phyloP scores from a whole-genome alignment of 179 eudicot genomes.

The Carnegiea gigantea region DNA sequence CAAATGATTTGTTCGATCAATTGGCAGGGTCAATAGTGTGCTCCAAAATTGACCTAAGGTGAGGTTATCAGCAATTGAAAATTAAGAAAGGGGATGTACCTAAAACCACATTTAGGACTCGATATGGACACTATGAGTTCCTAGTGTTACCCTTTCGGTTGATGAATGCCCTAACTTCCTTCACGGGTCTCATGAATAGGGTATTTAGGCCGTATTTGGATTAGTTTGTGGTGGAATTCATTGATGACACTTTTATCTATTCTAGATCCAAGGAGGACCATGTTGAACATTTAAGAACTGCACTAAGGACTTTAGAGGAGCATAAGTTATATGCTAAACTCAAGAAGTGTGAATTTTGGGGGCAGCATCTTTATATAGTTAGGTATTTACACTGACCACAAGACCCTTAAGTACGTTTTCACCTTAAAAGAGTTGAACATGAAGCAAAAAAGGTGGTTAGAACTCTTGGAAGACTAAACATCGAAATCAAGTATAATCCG shows the following conservation, averaged over 20 bases:
- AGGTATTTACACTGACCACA: neutral
- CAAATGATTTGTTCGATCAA: no score
- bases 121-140: neutral
- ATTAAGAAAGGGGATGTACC: neutral
- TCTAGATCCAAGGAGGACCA: neutral
- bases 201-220: neutral
- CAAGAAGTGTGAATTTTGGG: neutral
- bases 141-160: neutral
- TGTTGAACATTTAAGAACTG: no score
- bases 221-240: neutral
- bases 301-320: neutral
- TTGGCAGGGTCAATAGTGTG: no score
- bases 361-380: neutral
- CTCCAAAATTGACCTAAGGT: neutral
- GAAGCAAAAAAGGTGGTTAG: neutral
- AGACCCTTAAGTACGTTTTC: neutral
- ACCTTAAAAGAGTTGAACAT: neutral
- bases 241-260: neutral
- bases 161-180: neutral
- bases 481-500: neutral
- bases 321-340: neutral
- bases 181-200: neutral
- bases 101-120: neutral
- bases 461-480: neutral
- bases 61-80: neutral